These are phyloP conservation scores for Arabis hirsuta DNA, from an alignment of 345 rosid species.

Conservation along the genomic window DNA sequence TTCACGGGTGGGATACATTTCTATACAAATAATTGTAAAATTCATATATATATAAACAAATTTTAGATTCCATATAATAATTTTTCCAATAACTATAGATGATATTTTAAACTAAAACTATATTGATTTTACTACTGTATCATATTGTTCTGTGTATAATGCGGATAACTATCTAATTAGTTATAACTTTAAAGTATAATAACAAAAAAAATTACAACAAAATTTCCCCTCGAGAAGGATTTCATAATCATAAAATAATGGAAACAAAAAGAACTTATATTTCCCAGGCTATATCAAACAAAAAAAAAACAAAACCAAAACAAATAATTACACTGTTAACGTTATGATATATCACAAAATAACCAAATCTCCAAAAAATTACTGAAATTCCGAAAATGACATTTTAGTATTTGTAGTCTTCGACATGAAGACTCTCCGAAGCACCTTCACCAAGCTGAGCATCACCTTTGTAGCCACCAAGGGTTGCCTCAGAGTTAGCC, in stretches of 20 bases:
- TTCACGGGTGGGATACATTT: too few relatives aligned
- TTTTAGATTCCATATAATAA: too few relatives aligned
- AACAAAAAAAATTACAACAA: neutral
- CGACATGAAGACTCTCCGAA: conserved; percentile 69
- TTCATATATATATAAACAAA: too few relatives aligned
- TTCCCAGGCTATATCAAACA: neutral
- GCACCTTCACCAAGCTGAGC: conserved; percentile 79
- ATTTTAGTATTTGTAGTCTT: conserved; percentile 44
- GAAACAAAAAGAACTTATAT: neutral
- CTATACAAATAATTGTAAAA: too few relatives aligned
- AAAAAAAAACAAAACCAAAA: neutral
- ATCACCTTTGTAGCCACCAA: conserved; percentile 79
- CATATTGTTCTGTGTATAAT: too few relatives aligned
- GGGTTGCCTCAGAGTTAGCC: conserved; percentile 91
- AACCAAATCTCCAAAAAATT: neutral
- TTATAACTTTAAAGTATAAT: neutral
- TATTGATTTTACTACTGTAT: too few relatives aligned
- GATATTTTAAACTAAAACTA: too few relatives aligned
- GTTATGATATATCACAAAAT: neutral
- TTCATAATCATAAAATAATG: neutral
- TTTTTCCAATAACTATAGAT: too few relatives aligned
- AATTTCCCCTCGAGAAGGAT: neutral
- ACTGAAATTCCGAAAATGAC: neutral
- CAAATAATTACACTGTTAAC: neutral
- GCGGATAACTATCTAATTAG: too few relatives aligned